A percentile compares a stretch with the other conserved stretches of the same genome.
phyloP scores from a whole-genome alignment of 768 basidiomycete genomes.

The Mycena crocata region DNA sequence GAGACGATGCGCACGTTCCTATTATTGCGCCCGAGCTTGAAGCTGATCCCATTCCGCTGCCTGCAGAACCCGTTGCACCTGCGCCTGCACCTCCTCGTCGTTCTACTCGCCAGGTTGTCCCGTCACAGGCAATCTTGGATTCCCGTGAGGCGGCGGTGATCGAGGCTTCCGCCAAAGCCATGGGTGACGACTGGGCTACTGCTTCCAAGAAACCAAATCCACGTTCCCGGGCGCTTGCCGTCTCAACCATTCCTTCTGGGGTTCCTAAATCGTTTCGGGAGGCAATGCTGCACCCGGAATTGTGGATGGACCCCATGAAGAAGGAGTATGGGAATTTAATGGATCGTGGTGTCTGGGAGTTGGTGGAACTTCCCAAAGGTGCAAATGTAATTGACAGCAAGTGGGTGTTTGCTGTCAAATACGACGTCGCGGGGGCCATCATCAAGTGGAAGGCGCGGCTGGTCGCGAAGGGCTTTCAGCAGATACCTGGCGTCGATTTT shows the following conservation, averaged over 20 bases:
- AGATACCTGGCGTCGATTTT: constrained; percentile 44
- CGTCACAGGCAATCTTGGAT: neutral
- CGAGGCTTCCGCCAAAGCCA: neutral
- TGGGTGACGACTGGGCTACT: constrained; percentile 1
- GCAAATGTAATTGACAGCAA: too few species aligned
- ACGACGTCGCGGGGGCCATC: constrained; percentile 44
- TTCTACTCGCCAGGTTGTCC: neutral
- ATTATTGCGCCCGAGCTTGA: neutral
- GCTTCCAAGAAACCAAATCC: neutral
- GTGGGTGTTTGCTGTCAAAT: constrained; percentile 48
- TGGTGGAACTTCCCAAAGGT: constrained; percentile 29
- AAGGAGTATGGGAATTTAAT: constrained; percentile 21
- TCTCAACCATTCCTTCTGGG: neutral
- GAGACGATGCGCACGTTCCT: neutral
- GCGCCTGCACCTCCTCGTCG: neutral
- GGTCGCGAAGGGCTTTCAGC: constrained; percentile 36
- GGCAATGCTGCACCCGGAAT: constrained; percentile 23
- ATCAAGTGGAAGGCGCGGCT: constrained; percentile 38
- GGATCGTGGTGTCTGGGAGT: constrained; percentile 31
- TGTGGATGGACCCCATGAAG: constrained; percentile 28
- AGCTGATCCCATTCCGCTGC: too few species aligned
- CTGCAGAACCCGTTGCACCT: neutral
- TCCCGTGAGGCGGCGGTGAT: neutral
- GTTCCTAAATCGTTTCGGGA: constrained; percentile 13
- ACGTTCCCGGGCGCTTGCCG: neutral